These are phyloP conservation scores for Candida xyloterini DNA, from an alignment of 805 yeast species.

Conservation along the genomic window DNA sequence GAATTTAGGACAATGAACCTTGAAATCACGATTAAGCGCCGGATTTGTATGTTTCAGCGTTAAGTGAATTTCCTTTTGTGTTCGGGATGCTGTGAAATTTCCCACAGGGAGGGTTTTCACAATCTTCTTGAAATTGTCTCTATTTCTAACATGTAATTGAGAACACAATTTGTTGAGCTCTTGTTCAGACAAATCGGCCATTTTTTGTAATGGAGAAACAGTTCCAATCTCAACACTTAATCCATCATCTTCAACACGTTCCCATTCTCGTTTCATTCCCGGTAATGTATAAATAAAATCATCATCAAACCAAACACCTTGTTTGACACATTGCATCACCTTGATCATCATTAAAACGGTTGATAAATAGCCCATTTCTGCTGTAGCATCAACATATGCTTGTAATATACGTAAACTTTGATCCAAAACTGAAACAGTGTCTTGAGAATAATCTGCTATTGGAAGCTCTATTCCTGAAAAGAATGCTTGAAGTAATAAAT, in stretches of 20 bases:
- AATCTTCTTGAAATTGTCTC: conserved; percentile 49
- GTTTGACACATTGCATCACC: conserved; percentile 84
- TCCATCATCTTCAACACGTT: conserved; percentile 10
- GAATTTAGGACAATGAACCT: conserved; percentile 72
- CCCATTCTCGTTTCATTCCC: conserved; percentile 35
- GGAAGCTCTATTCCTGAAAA: conserved; percentile 76
- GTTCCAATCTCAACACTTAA: background rate
- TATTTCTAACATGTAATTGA: conserved; percentile 40
- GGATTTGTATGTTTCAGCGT: conserved; percentile 51
- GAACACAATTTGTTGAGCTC: conserved; percentile 36
- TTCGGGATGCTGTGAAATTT: conserved; percentile 35
- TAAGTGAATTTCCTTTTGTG: conserved; percentile 37
- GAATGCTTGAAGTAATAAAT: conserved; percentile 67
- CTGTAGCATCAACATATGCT: conserved; percentile 85
- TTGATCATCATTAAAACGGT: conserved; percentile 61
- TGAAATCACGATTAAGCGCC: conserved; percentile 55
- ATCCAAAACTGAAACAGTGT: conserved; percentile 88
- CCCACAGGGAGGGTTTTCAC: conserved; percentile 65
- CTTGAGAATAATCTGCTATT: conserved; percentile 92
- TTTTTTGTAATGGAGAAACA: conserved; percentile 32
- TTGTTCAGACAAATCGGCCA: conserved; percentile 42
- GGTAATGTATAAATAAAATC: conserved; percentile 60
- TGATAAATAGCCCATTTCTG: conserved; percentile 72
- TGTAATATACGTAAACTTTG: conserved; percentile 92
- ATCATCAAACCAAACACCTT: conserved; percentile 82